Base-by-base conservation (phyloP, 805 yeast genomes). In the Saturnispora besseyi region DNA sequence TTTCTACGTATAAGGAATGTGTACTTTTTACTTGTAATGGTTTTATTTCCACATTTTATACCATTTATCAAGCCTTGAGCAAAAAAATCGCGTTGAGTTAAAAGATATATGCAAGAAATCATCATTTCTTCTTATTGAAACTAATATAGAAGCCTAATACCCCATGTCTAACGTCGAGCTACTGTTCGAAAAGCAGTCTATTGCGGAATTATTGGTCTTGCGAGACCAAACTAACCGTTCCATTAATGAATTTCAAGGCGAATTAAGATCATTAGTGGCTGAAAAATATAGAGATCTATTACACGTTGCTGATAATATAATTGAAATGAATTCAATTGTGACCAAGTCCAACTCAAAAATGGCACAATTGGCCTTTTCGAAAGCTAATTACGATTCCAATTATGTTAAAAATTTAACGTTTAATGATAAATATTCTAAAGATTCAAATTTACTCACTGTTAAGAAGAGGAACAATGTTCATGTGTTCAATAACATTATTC, bases 231-330 rank as follows among this genome's bases (percentile, higher is more conserved):
- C 65, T 15, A 45, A 50, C 3, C 51, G 48, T 13, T 64, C 62
- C 42, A 59, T 62, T 2, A 45, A 45, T 31, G 29, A 24, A 4
- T 62, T 60, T 42, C 57, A 56, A 41, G 46, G 51, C 13, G 63
- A 64, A 42, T 57, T 68, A 36, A 55, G 68, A 28, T 42, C 56
- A 10, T 48, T 67, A 30, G 71, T 68, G 31, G 69, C 69, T 11
- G 53, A 47, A 41, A 68, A 66, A 48, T 68, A 68, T 45, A 54
- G 71, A 45, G 71, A 68, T 46, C 56, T 68, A 38, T 48, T 68
- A 12, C 58, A 61, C 30, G 71, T 65, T 21, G 71, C 71, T 1
- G 71, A 68, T 55, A 64, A 68, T 51, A 66, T 68, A 5, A 63
- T 66, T 26, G 53, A 55, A 4, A 65, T 68, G 70, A 61, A 65